These are phyloP conservation scores for Plasmodium gonderi DNA, from an alignment of 169 alveolate species.

Conservation along the genomic window DNA sequence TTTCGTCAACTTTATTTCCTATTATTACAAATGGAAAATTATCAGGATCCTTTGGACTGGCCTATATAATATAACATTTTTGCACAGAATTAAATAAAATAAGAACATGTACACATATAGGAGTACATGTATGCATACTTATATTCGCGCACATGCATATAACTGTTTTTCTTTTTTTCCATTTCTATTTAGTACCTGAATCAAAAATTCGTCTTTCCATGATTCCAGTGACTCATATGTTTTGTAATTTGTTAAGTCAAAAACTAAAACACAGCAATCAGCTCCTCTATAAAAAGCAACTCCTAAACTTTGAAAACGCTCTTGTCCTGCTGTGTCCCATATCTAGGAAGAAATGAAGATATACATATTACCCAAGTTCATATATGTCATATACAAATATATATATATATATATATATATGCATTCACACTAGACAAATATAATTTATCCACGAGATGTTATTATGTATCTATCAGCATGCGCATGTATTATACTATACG, in stretches of 20 bases:
- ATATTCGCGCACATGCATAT: neutral
- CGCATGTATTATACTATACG: neutral
- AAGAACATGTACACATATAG: neutral
- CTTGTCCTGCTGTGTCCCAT: slow-evolving; percentile 99
- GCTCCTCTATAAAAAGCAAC: slow-evolving; percentile 99
- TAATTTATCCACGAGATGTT: neutral
- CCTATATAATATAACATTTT: slow-evolving; percentile 34
- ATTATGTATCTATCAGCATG: neutral
- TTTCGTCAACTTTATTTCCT: slow-evolving; percentile 98
- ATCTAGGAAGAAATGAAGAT: slow-evolving; percentile 77
- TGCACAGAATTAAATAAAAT: neutral
- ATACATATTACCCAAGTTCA: neutral
- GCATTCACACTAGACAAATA: neutral
- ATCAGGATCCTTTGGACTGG: slow-evolving; percentile 95
- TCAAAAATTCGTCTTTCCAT: slow-evolving; percentile 98
- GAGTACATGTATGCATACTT: neutral
- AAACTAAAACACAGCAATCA: slow-evolving; percentile 98
- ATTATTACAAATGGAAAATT: slow-evolving; percentile 96
- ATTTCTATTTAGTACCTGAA: slow-evolving; percentile 84
- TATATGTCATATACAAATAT: neutral
- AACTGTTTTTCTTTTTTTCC: neutral
- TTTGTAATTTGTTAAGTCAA: slow-evolving; percentile 92
- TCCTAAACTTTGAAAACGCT: slow-evolving; percentile 97
- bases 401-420: slow-evolving; percentile 8
- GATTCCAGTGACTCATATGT: slow-evolving; percentile 95